Base-by-base conservation (phyloP, 768 basidiomycete genomes). In the Pisolithus tinctorius region DNA sequence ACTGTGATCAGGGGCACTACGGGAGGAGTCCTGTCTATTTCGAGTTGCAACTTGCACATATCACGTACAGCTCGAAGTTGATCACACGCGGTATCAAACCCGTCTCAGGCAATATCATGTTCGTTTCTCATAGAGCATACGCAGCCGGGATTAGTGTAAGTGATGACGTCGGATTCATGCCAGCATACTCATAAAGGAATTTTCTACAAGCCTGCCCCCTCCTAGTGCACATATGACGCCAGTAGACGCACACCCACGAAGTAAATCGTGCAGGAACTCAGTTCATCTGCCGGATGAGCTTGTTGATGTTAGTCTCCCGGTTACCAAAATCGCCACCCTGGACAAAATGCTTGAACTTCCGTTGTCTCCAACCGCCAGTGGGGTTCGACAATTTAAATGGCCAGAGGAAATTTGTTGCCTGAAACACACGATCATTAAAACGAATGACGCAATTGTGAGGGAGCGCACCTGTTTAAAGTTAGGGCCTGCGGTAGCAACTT, bases 301-400 rank as follows among this genome's bases (percentile, higher is more conserved):
- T 87, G 84, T 95, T 95, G 80, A 99, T 98, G 80, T 90, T 89
- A 63, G 75, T 74, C 75, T 98, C 95, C 70, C 96, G 86, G 79
- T 97, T 84, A 73, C 96, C 96, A 69, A 93, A 89, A 78, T 96
- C 93, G 74, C 94, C 94, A 63, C 93, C 93, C 80, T 93, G 82
- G 55, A 96, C 82, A 69, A 79, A 96, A 76, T 92, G 90, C 77
- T 88, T 95, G 84, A 97, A 97, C 76, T 98, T 98, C 69, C 92
- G 83, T 69, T 82, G 84, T 75, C 92, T 86, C 95, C 93, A 99
- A 60, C 96, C 96, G 59, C 96, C 95, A 58, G 82, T 97, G 51
- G 96, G 95, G 83, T 97, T 97, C 64, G 93, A 97, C 56, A 99
- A 89, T 71, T 99, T 99, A 83, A 99, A 97, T 23, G 96, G 96